phyloP scores from a whole-genome alignment of 148 eudicot genomes.

The Vaccinium vitisidaea region DNA sequence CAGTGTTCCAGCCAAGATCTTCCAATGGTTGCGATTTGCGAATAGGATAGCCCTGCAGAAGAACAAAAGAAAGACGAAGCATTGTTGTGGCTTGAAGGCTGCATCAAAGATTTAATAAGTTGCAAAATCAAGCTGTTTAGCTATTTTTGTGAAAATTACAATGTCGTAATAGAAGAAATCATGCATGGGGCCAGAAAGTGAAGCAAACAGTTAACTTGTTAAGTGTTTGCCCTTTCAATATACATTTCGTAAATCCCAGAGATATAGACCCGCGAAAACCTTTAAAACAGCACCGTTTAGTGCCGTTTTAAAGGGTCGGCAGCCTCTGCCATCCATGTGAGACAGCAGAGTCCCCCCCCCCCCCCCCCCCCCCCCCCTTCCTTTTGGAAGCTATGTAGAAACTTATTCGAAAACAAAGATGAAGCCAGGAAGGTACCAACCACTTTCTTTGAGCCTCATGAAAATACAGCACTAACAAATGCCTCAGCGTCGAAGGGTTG shows the following conservation, averaged over 20 bases:
- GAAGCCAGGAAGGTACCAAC: neutral
- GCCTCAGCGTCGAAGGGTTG: constrained; percentile 92
- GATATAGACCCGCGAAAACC: too few relatives aligned
- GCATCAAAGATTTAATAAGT: neutral
- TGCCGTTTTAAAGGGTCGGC: too few relatives aligned
- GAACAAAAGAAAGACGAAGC: too few relatives aligned
- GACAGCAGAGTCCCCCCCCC: too few relatives aligned
- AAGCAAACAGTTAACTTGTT: neutral
- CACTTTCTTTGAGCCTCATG: constrained; percentile 37
- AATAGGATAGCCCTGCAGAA: neutral
- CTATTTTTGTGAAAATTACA: neutral
- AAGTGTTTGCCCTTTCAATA: neutral
- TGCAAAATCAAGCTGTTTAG: neutral
- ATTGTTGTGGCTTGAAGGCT: too few relatives aligned
- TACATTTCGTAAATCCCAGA: neutral
- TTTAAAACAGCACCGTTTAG: too few relatives aligned
- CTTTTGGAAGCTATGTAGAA: neutral
- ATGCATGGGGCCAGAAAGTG: constrained; percentile 2
- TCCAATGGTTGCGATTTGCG: neutral
- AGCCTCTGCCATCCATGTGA: too few relatives aligned
- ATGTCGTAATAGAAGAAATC: neutral
- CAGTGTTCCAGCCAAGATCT: neutral
- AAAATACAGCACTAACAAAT: constrained; percentile 84
- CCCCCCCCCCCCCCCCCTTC: too few relatives aligned
- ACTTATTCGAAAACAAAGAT: neutral